These are phyloP conservation scores for Penicillium crystallinum DNA, from an alignment of 495 filamentous ascomycete genomes.

Conservation along the genomic window DNA sequence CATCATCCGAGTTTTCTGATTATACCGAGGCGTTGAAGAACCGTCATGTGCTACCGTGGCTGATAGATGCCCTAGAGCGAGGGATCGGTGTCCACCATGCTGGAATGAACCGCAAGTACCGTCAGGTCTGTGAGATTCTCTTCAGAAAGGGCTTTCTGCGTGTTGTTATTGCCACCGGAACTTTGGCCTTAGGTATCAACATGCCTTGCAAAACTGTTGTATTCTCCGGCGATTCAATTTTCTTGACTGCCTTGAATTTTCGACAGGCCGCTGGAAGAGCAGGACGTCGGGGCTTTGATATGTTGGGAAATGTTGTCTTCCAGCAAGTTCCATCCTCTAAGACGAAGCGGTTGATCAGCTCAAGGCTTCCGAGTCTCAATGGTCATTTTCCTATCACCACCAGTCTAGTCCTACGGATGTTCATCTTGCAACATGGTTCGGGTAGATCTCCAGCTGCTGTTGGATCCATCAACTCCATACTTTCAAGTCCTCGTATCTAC, in stretches of 20 bases:
- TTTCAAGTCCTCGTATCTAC: slow-evolving; percentile 64
- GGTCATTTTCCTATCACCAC: slow-evolving; percentile 77
- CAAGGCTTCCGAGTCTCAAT: slow-evolving; percentile 63
- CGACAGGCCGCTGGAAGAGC: slow-evolving; percentile 72
- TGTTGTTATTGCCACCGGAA: slow-evolving; percentile 74
- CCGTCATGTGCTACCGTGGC: slow-evolving; percentile 21
- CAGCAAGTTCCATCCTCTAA: slow-evolving; percentile 52
- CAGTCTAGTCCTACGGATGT: slow-evolving; percentile 63
- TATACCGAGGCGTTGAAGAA: slow-evolving; percentile 46
- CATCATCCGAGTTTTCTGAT: slow-evolving; percentile 46
- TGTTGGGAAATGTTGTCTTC: slow-evolving; percentile 77
- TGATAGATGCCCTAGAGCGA: slow-evolving; percentile 53
- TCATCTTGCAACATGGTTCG: slow-evolving; percentile 60
- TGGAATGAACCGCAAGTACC: slow-evolving; percentile 71
- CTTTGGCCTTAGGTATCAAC: slow-evolving; percentile 72
- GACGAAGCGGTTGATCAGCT: slow-evolving; percentile 60
- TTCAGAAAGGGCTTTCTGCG: slow-evolving; percentile 69
- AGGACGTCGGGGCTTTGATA: slow-evolving; percentile 73
- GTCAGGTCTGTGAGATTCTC: slow-evolving; percentile 53
- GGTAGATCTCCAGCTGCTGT: slow-evolving; percentile 54
- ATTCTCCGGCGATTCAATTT: slow-evolving; percentile 67
- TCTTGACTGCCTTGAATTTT: slow-evolving; percentile 67
- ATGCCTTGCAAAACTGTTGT: slow-evolving; percentile 82
- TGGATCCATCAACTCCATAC: slow-evolving; percentile 56
- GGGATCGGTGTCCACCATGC: slow-evolving; percentile 75